Evolutionary conservation across 2,329 filamentous ascomycete genomes (phyloP), one percentile per base, ranked within the genome.

Genomic region (Talaromyces sp.): DNA sequence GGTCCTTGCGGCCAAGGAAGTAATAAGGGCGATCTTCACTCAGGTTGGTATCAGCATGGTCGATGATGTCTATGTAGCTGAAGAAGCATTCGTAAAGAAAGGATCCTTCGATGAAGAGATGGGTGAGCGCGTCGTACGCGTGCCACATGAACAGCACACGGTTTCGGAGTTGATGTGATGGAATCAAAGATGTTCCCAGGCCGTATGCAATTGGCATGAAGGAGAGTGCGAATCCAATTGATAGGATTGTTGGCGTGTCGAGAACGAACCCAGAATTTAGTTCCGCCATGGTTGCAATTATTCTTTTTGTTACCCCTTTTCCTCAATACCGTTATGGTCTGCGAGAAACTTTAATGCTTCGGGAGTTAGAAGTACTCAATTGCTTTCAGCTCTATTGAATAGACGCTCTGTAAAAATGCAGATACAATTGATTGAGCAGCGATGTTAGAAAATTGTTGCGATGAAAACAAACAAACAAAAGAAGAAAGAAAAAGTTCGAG

Each of bases 21-120:
- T 82, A 82, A 40, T 45, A 63, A 19, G 49, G 36, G 25, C 78
- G 78, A 1, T 72, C 71, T 6, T 65, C 62, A 19, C 58, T 67
- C 29, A 71, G 63, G 8, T 19, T 7, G 7, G 38, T 19, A n/a
- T 71, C 72, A 45, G 77, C 76, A 7, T 81, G 77, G 5, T 59
- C 60, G 43, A 40, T 53, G 45, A 85, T 75, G 22, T 77, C 72
- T 58, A 79, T 78, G 72, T 82, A 88, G 70, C 84, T 84, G 84
- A 93, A 94, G 85, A 98, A 96, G 82, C 92, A 96, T 80, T 96
- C 92, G 84, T 93, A 97, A 27, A 97, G 87, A 79, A 92, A 98
- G 73, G 88, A 90, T 63, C 92, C 93, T 81, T 98, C 94, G 76
- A 98, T 90, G 76, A 92, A 83, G 78, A 96, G 88, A 81, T 99